Evolutionary conservation across 441 rosid genomes (phyloP).

Genomic region (Pelargonium cotyledonis): DNA sequence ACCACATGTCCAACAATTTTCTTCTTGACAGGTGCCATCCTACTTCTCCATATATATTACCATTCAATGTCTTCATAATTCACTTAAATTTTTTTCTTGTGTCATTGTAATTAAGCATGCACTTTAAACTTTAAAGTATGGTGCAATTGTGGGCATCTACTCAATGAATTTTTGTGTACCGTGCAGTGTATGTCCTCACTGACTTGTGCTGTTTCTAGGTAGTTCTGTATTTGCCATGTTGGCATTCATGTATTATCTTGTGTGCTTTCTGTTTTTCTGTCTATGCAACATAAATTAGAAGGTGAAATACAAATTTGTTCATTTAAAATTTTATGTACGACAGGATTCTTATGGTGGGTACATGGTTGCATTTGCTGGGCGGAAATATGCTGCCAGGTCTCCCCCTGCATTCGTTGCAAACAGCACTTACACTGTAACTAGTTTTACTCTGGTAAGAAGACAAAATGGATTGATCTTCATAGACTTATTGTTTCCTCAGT

Average conservation of each 20-base stretch:
- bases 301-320: background rate
- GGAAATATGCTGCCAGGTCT: slow-evolving; percentile 25
- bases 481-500: background rate
- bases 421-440: slow-evolving; percentile 24
- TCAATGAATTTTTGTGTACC: background rate
- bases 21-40: too few relatives aligned
- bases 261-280: background rate
- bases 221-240: background rate
- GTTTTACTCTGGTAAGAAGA: slow-evolving; percentile 24
- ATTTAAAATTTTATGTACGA: background rate
- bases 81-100: too few relatives aligned
- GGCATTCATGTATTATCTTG: background rate
- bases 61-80: too few relatives aligned
- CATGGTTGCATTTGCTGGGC: slow-evolving; percentile 24
- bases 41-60: too few relatives aligned
- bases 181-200: background rate
- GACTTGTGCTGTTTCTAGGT: background rate
- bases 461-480: background rate
- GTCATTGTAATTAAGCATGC: too few relatives aligned
- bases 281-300: background rate
- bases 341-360: slow-evolving; percentile 24
- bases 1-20: too few relatives aligned
- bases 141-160: too few relatives aligned
- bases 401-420: slow-evolving; percentile 22
- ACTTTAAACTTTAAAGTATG: too few relatives aligned